Conservation (phyloP, 2,329 filamentous ascomycete genomes). For the Fusarium domesticum region DNA sequence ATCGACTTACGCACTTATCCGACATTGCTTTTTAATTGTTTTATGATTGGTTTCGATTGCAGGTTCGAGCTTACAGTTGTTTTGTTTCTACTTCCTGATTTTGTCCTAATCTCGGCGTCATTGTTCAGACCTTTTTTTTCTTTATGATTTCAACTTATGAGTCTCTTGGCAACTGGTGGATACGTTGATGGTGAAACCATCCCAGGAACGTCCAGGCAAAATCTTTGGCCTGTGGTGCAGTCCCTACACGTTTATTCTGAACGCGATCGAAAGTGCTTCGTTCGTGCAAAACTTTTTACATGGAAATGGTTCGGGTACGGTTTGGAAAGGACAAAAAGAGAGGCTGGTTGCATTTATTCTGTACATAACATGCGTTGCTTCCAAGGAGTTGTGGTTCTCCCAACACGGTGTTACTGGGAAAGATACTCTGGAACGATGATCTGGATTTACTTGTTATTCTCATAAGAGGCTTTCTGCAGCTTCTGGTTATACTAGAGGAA, state of each 20-base stretch:
- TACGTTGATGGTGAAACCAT: conserved; percentile 19
- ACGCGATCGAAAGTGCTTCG: conserved; percentile 31
- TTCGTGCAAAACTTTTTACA: conserved; percentile 17
- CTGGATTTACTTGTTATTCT: neutral
- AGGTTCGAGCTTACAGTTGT: no score
- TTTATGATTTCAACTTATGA: conserved; percentile 20
- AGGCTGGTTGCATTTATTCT: conserved; percentile 2
- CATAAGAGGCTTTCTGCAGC: neutral
- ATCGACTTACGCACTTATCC: no score
- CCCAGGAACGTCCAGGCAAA: conserved; percentile 15
- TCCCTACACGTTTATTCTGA: conserved; percentile 29
- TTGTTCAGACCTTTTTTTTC: conserved; percentile 9
- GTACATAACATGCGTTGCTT: conserved; percentile 1
- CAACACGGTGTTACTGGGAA: neutral
- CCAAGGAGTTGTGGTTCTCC: neutral
- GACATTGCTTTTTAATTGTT: no score
- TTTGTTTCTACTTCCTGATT: conserved; percentile 13
- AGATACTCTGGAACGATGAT: neutral
- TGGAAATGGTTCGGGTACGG: conserved; percentile 6
- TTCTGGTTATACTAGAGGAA: neutral
- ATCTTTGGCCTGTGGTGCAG: conserved; percentile 15
- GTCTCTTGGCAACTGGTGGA: conserved; percentile 25
- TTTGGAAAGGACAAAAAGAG: conserved; percentile 1
- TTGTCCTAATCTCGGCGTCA: conserved; percentile 20
- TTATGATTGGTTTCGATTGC: no score